A percentile compares a stretch with the other conserved stretches of the same genome.
phyloP scores from a whole-genome alignment of 345 rosid genomes.

The Populus simonii region DNA sequence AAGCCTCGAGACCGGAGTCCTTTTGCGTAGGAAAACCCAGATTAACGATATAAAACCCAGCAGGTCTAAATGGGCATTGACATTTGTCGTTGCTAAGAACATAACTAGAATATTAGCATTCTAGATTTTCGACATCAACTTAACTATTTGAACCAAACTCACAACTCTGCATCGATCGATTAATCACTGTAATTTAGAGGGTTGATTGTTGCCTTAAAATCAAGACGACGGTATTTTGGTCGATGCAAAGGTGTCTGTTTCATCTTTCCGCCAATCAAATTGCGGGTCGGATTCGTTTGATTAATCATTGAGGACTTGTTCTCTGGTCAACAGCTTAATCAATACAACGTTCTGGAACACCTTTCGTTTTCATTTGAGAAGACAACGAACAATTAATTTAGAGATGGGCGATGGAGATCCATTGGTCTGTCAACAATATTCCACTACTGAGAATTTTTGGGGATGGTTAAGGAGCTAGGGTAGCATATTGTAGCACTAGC shows the following conservation, averaged over 20 bases:
- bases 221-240: not conserved
- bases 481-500: constrained; percentile 21
- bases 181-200: not conserved
- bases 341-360: not conserved
- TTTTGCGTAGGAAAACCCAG: not conserved
- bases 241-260: not conserved
- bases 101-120: not conserved
- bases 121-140: not conserved
- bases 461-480: not conserved
- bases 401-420: not conserved
- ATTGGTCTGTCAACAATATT: constrained; percentile 8
- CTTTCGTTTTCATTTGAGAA: constrained; percentile 11
- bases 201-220: not conserved
- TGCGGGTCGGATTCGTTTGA: not conserved
- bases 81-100: no score
- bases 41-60: no score
- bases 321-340: constrained; percentile 2
- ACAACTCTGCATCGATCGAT: not conserved
- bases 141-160: not conserved
- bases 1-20: not conserved
- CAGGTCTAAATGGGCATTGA: no score
- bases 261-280: not conserved
- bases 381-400: not conserved
- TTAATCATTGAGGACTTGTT: not conserved
- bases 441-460: constrained; percentile 4